A percentile compares a stretch with the other conserved stretches of the same genome.
Evolutionary conservation across 2,329 filamentous ascomycete genomes (phyloP).

Genomic region (Shiraia sp.): DNA sequence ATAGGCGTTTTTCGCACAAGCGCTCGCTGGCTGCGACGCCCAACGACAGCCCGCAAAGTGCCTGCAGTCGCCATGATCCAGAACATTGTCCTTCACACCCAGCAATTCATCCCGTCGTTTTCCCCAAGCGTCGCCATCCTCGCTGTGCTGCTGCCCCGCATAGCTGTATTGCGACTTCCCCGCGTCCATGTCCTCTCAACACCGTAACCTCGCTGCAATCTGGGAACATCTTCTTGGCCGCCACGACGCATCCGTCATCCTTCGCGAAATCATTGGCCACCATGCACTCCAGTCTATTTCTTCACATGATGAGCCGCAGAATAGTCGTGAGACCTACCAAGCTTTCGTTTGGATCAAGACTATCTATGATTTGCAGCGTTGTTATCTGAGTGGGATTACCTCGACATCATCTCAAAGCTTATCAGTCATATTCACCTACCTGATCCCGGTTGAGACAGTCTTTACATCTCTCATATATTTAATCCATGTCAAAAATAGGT

Average conservation of each 20-base stretch:
- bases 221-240: conserved; percentile 42
- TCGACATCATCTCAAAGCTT: conserved; percentile 33
- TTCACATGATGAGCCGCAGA: conserved; percentile 24
- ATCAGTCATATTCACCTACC: conserved; percentile 31
- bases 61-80: conserved; percentile 19
- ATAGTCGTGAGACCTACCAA: conserved; percentile 28
- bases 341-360: conserved; percentile 43
- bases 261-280: conserved; percentile 43
- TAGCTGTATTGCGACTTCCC: conserved; percentile 10
- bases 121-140: conserved; percentile 4
- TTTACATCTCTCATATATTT: conserved; percentile 44
- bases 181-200: conserved; percentile 27
- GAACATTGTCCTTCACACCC: conserved; percentile 8
- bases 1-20: conserved; percentile 2
- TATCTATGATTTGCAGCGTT: conserved; percentile 43
- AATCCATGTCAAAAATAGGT: conserved; percentile 33
- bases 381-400: conserved; percentile 35
- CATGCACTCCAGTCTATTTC: conserved; percentile 36
- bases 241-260: conserved; percentile 38
- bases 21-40: conserved; percentile 15
- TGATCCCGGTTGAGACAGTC: conserved; percentile 37
- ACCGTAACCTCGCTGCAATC: conserved; percentile 40
- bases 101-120: conserved; percentile 19
- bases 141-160: conserved; percentile 13
- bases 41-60: conserved; percentile 3